phyloP scores from a whole-genome alignment of 768 basidiomycete species.

The Tulasnella sp. region DNA sequence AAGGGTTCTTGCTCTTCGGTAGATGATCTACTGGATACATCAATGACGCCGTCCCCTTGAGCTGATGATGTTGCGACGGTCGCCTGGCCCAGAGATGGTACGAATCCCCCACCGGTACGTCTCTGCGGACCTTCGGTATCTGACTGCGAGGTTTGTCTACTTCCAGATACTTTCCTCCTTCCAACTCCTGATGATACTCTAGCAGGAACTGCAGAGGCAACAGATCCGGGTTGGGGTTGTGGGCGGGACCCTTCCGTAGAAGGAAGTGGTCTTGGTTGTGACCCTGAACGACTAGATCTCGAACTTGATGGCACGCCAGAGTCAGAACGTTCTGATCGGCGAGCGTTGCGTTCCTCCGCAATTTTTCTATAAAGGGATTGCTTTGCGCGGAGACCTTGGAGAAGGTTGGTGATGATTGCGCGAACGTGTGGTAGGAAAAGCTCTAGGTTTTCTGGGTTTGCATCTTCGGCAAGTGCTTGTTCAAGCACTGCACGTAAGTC shows the following conservation, averaged over 20 bases:
- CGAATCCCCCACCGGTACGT: slow-evolving; percentile 43
- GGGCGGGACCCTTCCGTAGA: background rate
- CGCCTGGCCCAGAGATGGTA: no score
- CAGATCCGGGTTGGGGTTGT: slow-evolving; percentile 1
- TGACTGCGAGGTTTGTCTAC: background rate
- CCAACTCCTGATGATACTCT: background rate
- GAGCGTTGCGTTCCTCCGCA: slow-evolving; percentile 37
- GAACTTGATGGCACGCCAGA: slow-evolving; percentile 7
- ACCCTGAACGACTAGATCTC: slow-evolving; percentile 34
- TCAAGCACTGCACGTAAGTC: slow-evolving; percentile 84
- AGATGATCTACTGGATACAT: no score
- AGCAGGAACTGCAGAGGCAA: slow-evolving; percentile 9
- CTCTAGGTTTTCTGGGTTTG: slow-evolving; percentile 71
- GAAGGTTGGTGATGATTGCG: slow-evolving; percentile 79
- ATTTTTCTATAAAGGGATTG: slow-evolving; percentile 77
- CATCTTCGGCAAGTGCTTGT: slow-evolving; percentile 82
- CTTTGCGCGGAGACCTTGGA: slow-evolving; percentile 85
- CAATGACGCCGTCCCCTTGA: no score
- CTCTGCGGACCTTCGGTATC: slow-evolving; percentile 25
- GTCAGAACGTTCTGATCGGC: slow-evolving; percentile 12
- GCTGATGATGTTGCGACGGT: no score
- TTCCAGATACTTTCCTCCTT: slow-evolving; percentile 3
- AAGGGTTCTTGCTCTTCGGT: no score
- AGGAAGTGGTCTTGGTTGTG: slow-evolving; percentile 29
- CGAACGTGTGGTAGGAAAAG: slow-evolving; percentile 83